Evolutionary conservation across 1,139 yeast genomes (phyloP).

Genomic region (Kodamaea fungicola): DNA sequence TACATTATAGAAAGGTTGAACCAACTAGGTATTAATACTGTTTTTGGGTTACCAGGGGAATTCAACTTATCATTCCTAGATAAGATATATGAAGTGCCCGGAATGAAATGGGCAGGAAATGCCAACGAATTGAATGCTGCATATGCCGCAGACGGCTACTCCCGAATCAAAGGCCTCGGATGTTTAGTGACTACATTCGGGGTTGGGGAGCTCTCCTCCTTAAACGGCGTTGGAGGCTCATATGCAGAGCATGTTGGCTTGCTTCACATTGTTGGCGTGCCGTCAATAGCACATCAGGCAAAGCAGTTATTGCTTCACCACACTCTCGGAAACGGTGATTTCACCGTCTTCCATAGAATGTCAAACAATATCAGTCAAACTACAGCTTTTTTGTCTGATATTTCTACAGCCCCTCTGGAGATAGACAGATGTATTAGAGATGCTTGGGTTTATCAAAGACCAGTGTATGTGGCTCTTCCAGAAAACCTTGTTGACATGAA

Average conservation of each 20-base stretch:
- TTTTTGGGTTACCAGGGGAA: constrained; percentile 44
- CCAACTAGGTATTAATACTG: constrained; percentile 38
- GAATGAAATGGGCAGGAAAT: constrained; percentile 40
- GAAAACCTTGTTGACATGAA: constrained; percentile 71
- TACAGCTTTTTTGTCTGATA: constrained; percentile 60
- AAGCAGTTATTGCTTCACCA: constrained; percentile 39
- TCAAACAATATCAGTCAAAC: constrained; percentile 67
- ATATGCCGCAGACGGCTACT: constrained; percentile 43
- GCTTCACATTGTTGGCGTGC: constrained; percentile 40
- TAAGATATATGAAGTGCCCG: constrained; percentile 34
- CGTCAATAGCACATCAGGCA: constrained; percentile 36
- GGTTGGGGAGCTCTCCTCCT: constrained; percentile 39
- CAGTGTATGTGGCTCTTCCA: constrained; percentile 81
- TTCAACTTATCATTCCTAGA: constrained; percentile 37
- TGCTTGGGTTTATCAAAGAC: constrained; percentile 72
- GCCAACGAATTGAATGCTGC: constrained; percentile 45
- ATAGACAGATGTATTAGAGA: constrained; percentile 73
- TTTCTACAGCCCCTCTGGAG: constrained; percentile 59
- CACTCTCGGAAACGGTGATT: constrained; percentile 46
- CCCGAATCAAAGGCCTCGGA: constrained; percentile 35
- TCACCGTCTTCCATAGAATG: constrained; percentile 44
- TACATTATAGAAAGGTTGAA: constrained; percentile 43
- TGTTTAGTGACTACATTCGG: constrained; percentile 42
- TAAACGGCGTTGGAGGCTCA: constrained; percentile 42
- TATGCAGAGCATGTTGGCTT: constrained; percentile 43